Conservation (phyloP, 345 rosid genomes). For the Hypericum perforatum region DNA sequence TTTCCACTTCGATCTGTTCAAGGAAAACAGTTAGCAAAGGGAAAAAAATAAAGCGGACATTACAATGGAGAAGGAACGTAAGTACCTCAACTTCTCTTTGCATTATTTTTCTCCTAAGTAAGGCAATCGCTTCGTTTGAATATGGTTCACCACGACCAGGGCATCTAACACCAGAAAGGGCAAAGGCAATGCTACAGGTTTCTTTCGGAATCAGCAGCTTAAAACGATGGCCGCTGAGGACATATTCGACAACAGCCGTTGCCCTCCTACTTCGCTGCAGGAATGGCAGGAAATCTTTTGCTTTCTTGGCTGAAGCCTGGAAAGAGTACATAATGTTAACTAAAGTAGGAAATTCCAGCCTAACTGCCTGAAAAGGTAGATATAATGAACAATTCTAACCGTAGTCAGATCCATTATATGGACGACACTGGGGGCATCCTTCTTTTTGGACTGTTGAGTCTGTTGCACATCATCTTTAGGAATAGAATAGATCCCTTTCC, state of each 20-base stretch:
- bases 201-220: conserved; percentile 89
- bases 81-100: conserved; percentile 95
- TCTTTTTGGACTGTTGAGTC: conserved; percentile 6
- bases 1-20: conserved; percentile 81
- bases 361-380: background rate
- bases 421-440: conserved; percentile 52
- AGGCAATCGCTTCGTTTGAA: conserved; percentile 86
- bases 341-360: background rate
- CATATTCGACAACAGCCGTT: conserved; percentile 89
- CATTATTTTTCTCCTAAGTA: conserved; percentile 91
- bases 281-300: conserved; percentile 81
- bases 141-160: conserved; percentile 89
- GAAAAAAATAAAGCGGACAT: conserved; percentile 6
- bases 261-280: conserved; percentile 62
- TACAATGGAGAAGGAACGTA: conserved; percentile 2
- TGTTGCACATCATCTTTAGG: no score
- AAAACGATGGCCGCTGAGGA: conserved; percentile 95
- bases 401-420: conserved; percentile 72
- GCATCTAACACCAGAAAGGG: conserved; percentile 97
- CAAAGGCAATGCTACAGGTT: conserved; percentile 88
- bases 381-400: conserved; percentile 24
- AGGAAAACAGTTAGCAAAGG: conserved; percentile 5
- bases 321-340: conserved; percentile 9
- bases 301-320: conserved; percentile 80
- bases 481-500: conserved; percentile 74